These are phyloP conservation scores for Vachellia pachyceras DNA, from an alignment of 306 rosid genomes.

Conservation along the genomic window DNA sequence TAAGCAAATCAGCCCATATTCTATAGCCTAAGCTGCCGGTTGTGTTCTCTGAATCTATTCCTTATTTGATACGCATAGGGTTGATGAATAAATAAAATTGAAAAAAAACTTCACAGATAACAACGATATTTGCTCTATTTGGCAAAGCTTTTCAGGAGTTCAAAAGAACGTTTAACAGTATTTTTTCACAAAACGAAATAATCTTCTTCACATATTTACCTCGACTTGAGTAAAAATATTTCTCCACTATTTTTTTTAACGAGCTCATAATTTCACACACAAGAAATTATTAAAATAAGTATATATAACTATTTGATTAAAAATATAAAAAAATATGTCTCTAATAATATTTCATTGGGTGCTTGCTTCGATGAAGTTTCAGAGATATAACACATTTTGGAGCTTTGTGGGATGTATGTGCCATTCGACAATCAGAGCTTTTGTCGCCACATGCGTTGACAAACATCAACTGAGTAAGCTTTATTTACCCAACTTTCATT, in stretches of 20 bases:
- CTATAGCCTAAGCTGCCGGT: slow-evolving; percentile 17
- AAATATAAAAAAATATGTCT: not conserved
- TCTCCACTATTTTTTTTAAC: no score
- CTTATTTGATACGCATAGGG: not conserved
- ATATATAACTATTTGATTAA: not conserved
- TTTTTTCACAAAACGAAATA: no score
- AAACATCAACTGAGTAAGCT: not conserved
- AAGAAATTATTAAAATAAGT: not conserved
- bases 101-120: not conserved
- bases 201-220: no score
- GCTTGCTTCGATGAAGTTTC: slow-evolving; percentile 33
- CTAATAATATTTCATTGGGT: not conserved
- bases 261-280: no score
- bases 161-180: no score
- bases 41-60: slow-evolving; percentile 10
- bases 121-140: not conserved
- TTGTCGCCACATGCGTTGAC: slow-evolving; percentile 8
- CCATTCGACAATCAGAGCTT: not conserved
- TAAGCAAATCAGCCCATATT: slow-evolving; percentile 36
- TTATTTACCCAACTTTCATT: not conserved
- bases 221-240: no score
- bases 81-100: not conserved
- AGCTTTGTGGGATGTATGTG: not conserved
- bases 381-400: not conserved
- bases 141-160: no score